Evolutionary conservation across 176 grass and related monocot species (phyloP), one percentile per base, ranked within the genome.

Genomic region (Olyra latifolia): DNA sequence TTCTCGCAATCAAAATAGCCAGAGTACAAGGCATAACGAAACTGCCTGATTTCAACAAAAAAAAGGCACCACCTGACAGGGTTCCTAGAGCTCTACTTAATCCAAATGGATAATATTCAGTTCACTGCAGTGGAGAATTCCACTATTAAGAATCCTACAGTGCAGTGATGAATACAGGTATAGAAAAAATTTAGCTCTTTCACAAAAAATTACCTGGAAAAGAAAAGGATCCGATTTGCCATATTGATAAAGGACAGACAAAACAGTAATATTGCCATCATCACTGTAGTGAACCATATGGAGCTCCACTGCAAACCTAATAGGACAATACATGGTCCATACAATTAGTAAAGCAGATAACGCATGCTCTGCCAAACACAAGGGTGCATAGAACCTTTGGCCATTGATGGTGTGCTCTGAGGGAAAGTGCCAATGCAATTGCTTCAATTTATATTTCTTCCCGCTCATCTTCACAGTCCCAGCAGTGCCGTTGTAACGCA

Each of bases 381-480:
- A 77, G 48, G 28, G 70, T 63, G 72, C 66, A 38, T 32, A 61
- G 73, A 72, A 95, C 93, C 93, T 87, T 88, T 90, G 16, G 57
- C 90, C 87, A 60, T 90, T 75, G 62, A 95, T 84, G 58, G 75
- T 90, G 74, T 95, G 90, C 75, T 95, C 90, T 2, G 93, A 95
- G 66, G 93, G 93, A 22, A 87, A 88, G 44, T 95, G 93, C 93
- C 93, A 95, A 78, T 95, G 93, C 89, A 95, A 62, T 40, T 90
- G 85, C 64, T 86, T 83, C 49, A 92, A 68, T 50, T 57, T 62
- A 77, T 95, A 95, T 24, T 81, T 88, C 20, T 73, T 90, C 19
- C 87, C 84, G 17, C 71, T 75, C 44, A 92, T 84, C 47, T 35
- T 86, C 64, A 95, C 68, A 23, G 78, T 83, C 61, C 78, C 90